These are phyloP conservation scores for Amphicarpaea edgeworthii DNA, from an alignment of 306 rosid genomes.

Conservation along the genomic window DNA sequence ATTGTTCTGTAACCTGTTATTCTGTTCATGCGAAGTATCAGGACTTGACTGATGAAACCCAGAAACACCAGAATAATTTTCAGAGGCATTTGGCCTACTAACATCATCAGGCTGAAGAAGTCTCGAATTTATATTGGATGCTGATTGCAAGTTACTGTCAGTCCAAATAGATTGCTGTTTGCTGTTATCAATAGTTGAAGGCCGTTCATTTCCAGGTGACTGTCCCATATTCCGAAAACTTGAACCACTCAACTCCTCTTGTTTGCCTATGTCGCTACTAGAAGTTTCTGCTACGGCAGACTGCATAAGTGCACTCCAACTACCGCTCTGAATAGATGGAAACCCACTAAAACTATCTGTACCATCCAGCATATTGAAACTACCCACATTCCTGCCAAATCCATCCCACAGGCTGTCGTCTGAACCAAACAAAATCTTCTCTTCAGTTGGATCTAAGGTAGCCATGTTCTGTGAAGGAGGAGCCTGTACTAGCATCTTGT, in stretches of 20 bases:
- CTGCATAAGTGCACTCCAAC: slow-evolving; percentile 99
- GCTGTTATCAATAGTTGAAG: slow-evolving; percentile 55
- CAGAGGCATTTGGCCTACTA: slow-evolving; percentile 53
- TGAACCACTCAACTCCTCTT: slow-evolving; percentile 84
- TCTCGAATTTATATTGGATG: slow-evolving; percentile 62
- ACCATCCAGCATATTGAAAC: slow-evolving; percentile 64
- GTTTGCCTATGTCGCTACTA: slow-evolving; percentile 71
- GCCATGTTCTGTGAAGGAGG: slow-evolving; percentile 69
- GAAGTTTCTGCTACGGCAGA: slow-evolving; percentile 98
- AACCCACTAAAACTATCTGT: slow-evolving; percentile 64
- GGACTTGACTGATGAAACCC: slow-evolving; percentile 71
- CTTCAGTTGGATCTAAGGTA: slow-evolving; percentile 94
- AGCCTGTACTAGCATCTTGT: slow-evolving; percentile 63
- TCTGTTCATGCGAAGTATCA: slow-evolving; percentile 57
- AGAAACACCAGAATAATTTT: slow-evolving; percentile 56
- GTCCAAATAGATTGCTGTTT: slow-evolving; percentile 68
- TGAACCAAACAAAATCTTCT: slow-evolving; percentile 93
- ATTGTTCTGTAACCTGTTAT: slow-evolving; percentile 57
- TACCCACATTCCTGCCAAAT: slow-evolving; percentile 67
- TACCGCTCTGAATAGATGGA: slow-evolving; percentile 85
- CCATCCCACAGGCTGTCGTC: slow-evolving; percentile 94
- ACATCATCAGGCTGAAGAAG: slow-evolving; percentile 58
- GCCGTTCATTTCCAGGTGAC: slow-evolving; percentile 59
- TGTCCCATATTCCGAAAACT: slow-evolving; percentile 56
- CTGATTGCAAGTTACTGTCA: slow-evolving; percentile 64